Evolutionary conservation across 306 rosid genomes (phyloP).

Genomic region (Cucurbita pepo): DNA sequence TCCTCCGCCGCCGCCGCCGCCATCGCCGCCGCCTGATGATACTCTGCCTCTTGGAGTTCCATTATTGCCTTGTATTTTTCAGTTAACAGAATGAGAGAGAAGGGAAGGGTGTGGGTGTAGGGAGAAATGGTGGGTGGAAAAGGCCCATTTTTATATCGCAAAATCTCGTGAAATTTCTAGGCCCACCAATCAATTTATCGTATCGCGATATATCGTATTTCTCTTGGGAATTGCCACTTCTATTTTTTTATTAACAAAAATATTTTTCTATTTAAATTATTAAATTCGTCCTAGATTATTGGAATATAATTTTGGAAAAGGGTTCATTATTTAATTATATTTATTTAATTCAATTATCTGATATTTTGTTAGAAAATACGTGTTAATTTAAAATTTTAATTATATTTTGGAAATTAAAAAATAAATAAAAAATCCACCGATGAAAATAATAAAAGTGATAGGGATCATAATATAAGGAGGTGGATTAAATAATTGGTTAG

Average conservation of each 20-base stretch:
- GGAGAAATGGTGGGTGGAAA: constrained; percentile 18
- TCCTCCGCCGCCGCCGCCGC: constrained; percentile 2
- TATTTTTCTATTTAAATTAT: background rate
- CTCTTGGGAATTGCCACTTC: background rate
- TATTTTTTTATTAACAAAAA: background rate
- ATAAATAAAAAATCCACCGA: too few relatives aligned
- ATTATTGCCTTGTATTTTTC: background rate
- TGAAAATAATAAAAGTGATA: too few relatives aligned
- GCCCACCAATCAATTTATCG: constrained; percentile 7
- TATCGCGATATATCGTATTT: constrained; percentile 3
- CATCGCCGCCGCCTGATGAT: constrained; percentile 1
- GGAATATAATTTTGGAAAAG: background rate
- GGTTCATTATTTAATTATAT: background rate
- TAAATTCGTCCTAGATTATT: background rate
- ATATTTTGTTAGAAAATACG: too few relatives aligned
- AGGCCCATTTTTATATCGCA: constrained; percentile 18
- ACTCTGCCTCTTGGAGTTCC: constrained; percentile 19
- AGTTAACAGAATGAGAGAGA: background rate
- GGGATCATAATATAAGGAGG: too few relatives aligned
- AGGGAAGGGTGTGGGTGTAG: constrained; percentile 9
- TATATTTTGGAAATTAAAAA: too few relatives aligned
- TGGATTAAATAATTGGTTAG: background rate
- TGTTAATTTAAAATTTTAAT: too few relatives aligned
- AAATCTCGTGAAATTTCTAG: background rate
- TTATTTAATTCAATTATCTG: too few relatives aligned